A percentile compares a stretch with the other conserved stretches of the same genome.
These are phyloP conservation scores for Boehmeria nivea DNA, from an alignment of 306 rosid genomes.

Conservation along the genomic window DNA sequence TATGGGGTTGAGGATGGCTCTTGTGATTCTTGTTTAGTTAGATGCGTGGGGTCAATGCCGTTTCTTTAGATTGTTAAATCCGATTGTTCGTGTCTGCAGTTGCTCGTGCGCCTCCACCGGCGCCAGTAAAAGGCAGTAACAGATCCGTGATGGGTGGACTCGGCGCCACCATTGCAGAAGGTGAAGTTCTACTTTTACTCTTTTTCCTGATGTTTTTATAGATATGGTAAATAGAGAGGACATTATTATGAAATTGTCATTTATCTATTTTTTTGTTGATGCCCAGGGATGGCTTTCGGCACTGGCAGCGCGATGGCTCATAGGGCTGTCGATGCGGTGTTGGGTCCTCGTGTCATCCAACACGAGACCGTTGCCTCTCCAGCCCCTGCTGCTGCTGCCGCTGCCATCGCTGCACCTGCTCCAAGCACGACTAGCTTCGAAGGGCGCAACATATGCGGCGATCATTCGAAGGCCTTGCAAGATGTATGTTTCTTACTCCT, in stretches of 20 bases:
- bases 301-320: slow-evolving; percentile 23
- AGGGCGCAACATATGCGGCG: slow-evolving; percentile 7
- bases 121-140: slow-evolving; percentile 3
- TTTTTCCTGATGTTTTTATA: background rate
- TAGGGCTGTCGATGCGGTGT: slow-evolving; percentile 18
- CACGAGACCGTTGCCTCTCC: slow-evolving; percentile 14
- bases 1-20: background rate
- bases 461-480: slow-evolving; percentile 17
- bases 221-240: background rate
- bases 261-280: background rate
- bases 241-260: background rate
- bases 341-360: slow-evolving; percentile 24
- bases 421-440: background rate
- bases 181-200: slow-evolving; percentile 15
- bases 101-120: slow-evolving; percentile 22
- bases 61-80: background rate
- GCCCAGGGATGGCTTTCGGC: slow-evolving; percentile 21
- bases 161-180: slow-evolving; percentile 16
- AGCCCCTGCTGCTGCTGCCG: background rate
- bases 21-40: background rate
- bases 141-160: slow-evolving; percentile 20
- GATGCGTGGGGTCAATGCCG: background rate
- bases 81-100: slow-evolving; percentile 5
- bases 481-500: too few species aligned
- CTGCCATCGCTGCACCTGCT: too few species aligned